Conservation (phyloP, 768 basidiomycete genomes). For the Tylopilus cervinicoccineus region DNA sequence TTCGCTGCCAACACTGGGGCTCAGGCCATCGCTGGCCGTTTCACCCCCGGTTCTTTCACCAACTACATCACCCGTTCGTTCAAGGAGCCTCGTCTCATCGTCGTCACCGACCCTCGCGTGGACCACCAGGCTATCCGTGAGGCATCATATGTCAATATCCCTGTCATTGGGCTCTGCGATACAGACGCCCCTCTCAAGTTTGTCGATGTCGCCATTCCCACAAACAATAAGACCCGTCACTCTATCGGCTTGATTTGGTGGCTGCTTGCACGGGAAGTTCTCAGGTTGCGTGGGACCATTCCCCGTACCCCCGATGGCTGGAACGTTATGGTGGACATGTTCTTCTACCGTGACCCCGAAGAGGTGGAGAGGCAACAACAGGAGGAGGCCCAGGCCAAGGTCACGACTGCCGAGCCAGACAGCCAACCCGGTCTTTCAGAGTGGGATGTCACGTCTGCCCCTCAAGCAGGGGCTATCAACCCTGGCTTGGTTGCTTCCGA, state of each 20-base stretch:
- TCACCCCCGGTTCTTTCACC: constrained; percentile 98
- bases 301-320: constrained; percentile 89
- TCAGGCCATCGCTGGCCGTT: constrained; percentile 97
- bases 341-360: constrained; percentile 99
- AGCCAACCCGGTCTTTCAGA: constrained; percentile 51
- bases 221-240: constrained; percentile 99
- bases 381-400: constrained; percentile 87
- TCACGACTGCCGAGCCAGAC: constrained; percentile 53
- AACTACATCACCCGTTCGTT: constrained; percentile 99
- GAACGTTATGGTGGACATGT: constrained; percentile 99
- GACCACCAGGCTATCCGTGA: constrained; percentile 99
- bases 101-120: constrained; percentile 98
- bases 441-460: constrained; percentile 73
- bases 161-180: constrained; percentile 98
- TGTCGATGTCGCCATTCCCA: constrained; percentile 97
- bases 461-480: constrained; percentile 70
- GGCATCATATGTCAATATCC: constrained; percentile 99
- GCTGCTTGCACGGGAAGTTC: constrained; percentile 95
- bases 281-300: constrained; percentile 91
- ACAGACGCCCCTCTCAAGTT: constrained; percentile 97
- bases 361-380: constrained; percentile 98
- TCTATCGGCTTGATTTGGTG: constrained; percentile 97
- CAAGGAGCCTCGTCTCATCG: constrained; percentile 98
- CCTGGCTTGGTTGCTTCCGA: constrained; percentile 67
- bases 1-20: constrained; percentile 97